Evolutionary conservation across 805 yeast species (phyloP).

Genomic region (Cyberlindnera galapagoensis): DNA sequence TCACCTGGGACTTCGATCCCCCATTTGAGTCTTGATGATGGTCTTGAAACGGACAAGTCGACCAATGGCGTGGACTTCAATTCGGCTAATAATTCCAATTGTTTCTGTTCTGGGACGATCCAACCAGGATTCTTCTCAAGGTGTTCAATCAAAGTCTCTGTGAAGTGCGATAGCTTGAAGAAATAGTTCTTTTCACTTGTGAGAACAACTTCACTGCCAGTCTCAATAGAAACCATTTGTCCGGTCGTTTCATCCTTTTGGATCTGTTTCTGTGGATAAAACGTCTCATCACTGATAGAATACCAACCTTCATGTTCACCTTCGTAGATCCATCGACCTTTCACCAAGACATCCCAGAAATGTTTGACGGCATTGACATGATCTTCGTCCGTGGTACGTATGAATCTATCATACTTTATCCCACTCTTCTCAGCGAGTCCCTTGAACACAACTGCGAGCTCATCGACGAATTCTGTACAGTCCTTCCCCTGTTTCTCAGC

Average conservation of each 20-base stretch:
- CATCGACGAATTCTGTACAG: slow-evolving; percentile 71
- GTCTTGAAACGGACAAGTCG: slow-evolving; percentile 87
- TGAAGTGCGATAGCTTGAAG: slow-evolving; percentile 64
- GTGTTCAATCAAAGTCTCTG: slow-evolving; percentile 41
- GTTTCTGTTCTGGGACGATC: slow-evolving; percentile 59
- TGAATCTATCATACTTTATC: slow-evolving; percentile 66
- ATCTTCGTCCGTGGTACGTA: slow-evolving; percentile 84
- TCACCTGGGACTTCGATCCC: slow-evolving; percentile 87
- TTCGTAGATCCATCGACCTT: slow-evolving; percentile 65
- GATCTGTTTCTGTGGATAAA: slow-evolving; percentile 79
- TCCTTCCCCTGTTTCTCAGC: slow-evolving; percentile 48
- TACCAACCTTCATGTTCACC: slow-evolving; percentile 94
- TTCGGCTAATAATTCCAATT: slow-evolving; percentile 49
- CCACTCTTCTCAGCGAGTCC: slow-evolving; percentile 51
- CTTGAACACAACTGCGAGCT: slow-evolving; percentile 56
- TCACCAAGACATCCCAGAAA: slow-evolving; percentile 61
- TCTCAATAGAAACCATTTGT: slow-evolving; percentile 48
- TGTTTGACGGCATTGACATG: slow-evolving; percentile 58
- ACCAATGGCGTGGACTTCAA: slow-evolving; percentile 40
- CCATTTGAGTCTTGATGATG: slow-evolving; percentile 73
- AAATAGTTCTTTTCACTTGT: slow-evolving; percentile 84
- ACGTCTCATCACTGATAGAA: slow-evolving; percentile 89
- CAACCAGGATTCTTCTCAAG: slow-evolving; percentile 47
- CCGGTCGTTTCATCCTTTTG: slow-evolving; percentile 28
- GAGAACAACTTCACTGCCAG: slow-evolving; percentile 67